A percentile compares a stretch with the other conserved stretches of the same genome.
Conservation (phyloP, 768 basidiomycete genomes). For the Mrakia frigida region DNA sequence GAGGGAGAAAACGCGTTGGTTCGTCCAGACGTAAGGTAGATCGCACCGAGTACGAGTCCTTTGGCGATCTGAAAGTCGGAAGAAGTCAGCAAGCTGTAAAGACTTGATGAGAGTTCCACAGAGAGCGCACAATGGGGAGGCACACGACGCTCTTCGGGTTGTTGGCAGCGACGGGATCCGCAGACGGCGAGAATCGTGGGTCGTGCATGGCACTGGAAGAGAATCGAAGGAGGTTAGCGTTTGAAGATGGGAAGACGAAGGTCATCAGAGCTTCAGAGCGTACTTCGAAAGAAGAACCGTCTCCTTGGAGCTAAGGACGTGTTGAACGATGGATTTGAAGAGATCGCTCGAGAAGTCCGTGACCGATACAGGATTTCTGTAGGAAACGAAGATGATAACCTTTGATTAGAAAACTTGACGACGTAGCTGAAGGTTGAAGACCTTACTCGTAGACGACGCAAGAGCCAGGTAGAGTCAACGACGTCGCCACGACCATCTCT, state of each 20-base stretch:
- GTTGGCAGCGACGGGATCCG: background rate
- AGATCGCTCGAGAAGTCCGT: constrained; percentile 9
- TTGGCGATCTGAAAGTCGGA: background rate
- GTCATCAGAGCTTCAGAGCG: background rate
- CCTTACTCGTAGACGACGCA: constrained; percentile 62
- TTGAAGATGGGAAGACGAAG: background rate
- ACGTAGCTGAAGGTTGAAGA: too few species aligned
- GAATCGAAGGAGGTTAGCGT: background rate
- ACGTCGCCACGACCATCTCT: constrained; percentile 66
- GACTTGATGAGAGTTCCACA: too few species aligned
- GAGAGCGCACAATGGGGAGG: constrained; percentile 16
- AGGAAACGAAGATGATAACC: too few species aligned
- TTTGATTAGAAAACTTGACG: too few species aligned
- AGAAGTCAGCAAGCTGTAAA: too few species aligned
- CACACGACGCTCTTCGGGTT: constrained; percentile 18
- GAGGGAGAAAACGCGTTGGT: constrained; percentile 54
- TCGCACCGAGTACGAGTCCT: constrained; percentile 18
- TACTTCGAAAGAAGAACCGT: constrained; percentile 22
- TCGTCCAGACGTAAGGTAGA: constrained; percentile 12
- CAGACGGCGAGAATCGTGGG: background rate
- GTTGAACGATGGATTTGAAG: constrained; percentile 5
- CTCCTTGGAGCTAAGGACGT: constrained; percentile 23
- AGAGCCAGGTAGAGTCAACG: constrained; percentile 55
- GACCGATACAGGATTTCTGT: constrained; percentile 1
- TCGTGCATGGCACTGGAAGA: background rate